phyloP scores from a whole-genome alignment of 2,329 filamentous ascomycete genomes.

The Exophiala sideris region DNA sequence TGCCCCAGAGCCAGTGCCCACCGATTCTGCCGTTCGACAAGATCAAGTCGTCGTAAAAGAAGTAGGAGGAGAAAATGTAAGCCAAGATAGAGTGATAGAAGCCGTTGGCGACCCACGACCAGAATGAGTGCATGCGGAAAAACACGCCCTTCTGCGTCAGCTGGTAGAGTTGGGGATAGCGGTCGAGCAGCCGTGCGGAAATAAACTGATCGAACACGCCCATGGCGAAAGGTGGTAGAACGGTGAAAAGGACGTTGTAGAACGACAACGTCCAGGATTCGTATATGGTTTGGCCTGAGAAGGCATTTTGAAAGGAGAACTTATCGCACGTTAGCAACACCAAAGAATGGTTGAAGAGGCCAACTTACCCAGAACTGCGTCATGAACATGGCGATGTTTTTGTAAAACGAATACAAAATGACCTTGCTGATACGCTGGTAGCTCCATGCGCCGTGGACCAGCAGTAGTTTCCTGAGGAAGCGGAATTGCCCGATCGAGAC shows the following conservation, averaged over 20 bases:
- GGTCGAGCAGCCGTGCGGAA: slow-evolving; percentile 84
- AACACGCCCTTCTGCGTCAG: slow-evolving; percentile 90
- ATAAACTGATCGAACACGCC: slow-evolving; percentile 98
- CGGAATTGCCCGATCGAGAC: slow-evolving; percentile 95
- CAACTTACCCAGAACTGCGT: slow-evolving; percentile 92
- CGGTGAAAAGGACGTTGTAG: slow-evolving; percentile 98
- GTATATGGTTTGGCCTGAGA: slow-evolving; percentile 96
- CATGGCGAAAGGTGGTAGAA: slow-evolving; percentile 86
- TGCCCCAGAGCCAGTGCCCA: slow-evolving; percentile 98
- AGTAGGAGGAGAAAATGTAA: slow-evolving; percentile 78
- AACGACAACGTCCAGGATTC: slow-evolving; percentile 99
- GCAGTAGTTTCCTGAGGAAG: slow-evolving; percentile 84
- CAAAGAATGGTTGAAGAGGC: background rate
- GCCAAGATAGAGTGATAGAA: slow-evolving; percentile 93
- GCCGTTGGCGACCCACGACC: slow-evolving; percentile 87
- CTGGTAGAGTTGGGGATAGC: slow-evolving; percentile 93
- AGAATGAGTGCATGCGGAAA: slow-evolving; percentile 90
- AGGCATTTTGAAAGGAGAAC: slow-evolving; percentile 98
- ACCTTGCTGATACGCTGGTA: slow-evolving; percentile 97
- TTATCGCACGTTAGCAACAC: slow-evolving; percentile 35
- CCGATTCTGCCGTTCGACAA: slow-evolving; percentile 75
- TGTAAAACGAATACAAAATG: slow-evolving; percentile 98
- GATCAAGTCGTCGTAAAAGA: slow-evolving; percentile 78
- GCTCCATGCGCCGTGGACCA: slow-evolving; percentile 96
- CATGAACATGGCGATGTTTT: slow-evolving; percentile 98